phyloP scores from a whole-genome alignment of 2,329 filamentous ascomycete genomes.

The Magnaporthiopsis poae region DNA sequence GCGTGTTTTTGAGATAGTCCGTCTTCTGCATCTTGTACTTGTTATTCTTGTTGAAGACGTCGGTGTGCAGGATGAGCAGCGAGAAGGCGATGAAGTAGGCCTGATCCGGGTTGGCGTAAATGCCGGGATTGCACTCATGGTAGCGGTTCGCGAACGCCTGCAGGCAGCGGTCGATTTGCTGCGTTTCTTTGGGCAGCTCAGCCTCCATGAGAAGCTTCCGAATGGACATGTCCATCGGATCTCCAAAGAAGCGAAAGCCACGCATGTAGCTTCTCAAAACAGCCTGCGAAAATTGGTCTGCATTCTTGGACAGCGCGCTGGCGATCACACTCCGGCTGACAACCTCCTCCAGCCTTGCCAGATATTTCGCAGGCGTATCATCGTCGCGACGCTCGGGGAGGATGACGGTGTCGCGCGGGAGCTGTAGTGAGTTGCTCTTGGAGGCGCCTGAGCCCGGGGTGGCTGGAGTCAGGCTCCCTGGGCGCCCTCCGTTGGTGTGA shows the following conservation, averaged over 20 bases:
- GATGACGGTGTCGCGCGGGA: conserved; percentile 56
- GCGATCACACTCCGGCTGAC: conserved; percentile 76
- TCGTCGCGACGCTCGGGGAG: conserved; percentile 75
- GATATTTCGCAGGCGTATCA: conserved; percentile 82
- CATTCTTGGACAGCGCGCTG: conserved; percentile 73
- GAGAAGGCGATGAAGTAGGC: conserved; percentile 99
- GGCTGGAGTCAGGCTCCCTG: conserved; percentile 57
- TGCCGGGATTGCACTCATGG: conserved; percentile 94
- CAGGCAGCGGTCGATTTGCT: conserved; percentile 90
- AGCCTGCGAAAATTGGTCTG: conserved; percentile 70
- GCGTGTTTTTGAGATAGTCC: conserved; percentile 92
- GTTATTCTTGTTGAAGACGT: conserved; percentile 99
- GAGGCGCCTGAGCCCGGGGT: conserved; percentile 63
- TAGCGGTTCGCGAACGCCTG: conserved; percentile 94
- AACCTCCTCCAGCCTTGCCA: conserved; percentile 71
- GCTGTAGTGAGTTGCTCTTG: conserved; percentile 73
- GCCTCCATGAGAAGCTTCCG: conserved; percentile 94
- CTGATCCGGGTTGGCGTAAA: conserved; percentile 82
- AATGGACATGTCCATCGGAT: conserved; percentile 96
- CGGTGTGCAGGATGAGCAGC: conserved; percentile 87
- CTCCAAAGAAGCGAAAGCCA: conserved; percentile 86
- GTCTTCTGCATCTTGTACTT: conserved; percentile 97
- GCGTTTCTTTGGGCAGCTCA: conserved; percentile 90
- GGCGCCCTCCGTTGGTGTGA: conserved; percentile 63
- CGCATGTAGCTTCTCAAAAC: conserved; percentile 92